These are phyloP conservation scores for Penicillium herquei DNA, from an alignment of 495 filamentous ascomycete species.

Conservation along the genomic window DNA sequence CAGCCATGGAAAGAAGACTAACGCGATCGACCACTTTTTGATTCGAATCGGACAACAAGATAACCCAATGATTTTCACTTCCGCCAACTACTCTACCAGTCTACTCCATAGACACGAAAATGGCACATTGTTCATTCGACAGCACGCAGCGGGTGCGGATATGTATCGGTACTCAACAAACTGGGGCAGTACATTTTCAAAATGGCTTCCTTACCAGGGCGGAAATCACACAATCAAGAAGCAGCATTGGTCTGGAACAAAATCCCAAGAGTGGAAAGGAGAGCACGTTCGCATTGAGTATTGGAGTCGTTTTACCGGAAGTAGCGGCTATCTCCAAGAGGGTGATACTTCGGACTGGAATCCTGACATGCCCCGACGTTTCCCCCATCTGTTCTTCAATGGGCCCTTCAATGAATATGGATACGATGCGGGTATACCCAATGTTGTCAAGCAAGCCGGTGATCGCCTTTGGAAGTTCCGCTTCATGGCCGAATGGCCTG, in stretches of 20 bases:
- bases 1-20: slow-evolving; percentile 32
- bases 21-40: slow-evolving; percentile 55
- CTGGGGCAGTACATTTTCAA: slow-evolving; percentile 58
- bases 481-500: slow-evolving; percentile 66
- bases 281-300: slow-evolving; percentile 69
- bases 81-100: slow-evolving; percentile 57
- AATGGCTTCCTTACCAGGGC: slow-evolving; percentile 57
- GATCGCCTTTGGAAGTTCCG: slow-evolving; percentile 60
- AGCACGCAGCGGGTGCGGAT: slow-evolving; percentile 63
- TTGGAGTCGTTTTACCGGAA: slow-evolving; percentile 62
- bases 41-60: slow-evolving; percentile 55
- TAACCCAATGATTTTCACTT: slow-evolving; percentile 58
- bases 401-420: slow-evolving; percentile 68
- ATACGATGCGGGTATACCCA: slow-evolving; percentile 61
- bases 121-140: slow-evolving; percentile 49
- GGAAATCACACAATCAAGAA: slow-evolving; percentile 44
- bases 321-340: slow-evolving; percentile 63
- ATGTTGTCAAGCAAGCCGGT: slow-evolving; percentile 51
- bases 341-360: slow-evolving; percentile 50
- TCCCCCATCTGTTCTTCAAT: slow-evolving; percentile 65
- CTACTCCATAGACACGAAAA: slow-evolving; percentile 45
- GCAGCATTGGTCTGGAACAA: slow-evolving; percentile 60
- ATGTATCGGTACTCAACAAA: slow-evolving; percentile 64
- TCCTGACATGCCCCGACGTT: slow-evolving; percentile 41
- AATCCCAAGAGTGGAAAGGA: slow-evolving; percentile 60